Base-by-base conservation (phyloP, 1,139 yeast genomes). In the Suhomyces maxii region DNA sequence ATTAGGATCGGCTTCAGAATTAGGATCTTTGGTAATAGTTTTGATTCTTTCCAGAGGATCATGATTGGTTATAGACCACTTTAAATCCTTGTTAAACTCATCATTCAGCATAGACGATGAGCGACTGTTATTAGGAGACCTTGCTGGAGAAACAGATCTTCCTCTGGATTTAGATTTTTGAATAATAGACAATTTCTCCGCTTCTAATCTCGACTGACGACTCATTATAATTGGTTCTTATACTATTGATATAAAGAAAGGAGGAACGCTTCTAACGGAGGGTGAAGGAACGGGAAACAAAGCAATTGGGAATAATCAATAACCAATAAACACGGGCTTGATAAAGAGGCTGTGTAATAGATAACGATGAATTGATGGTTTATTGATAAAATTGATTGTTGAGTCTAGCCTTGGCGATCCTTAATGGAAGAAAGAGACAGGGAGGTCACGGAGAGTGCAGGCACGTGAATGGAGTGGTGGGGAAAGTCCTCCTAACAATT, bases 1-100 rank as follows among this genome's bases (percentile, higher is more conserved):
- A 7, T 54, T 60, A 34, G 57, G 61, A 14, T 53, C 61, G 28
- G 52, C 58, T 3, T 56, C 60, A 9, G 54, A 58, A n/a, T 53
- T 37, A 14, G 51, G 54, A 36, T 53, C 52, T 18, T 55, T 57
- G 37, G 43, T 30, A 12, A 36, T 40, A 35, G 45, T 39, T 18
- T 37, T 13, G 23, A 50, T 42, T 49, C 88, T 63, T 48, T 80
- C 84, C 60, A 80, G 81, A 0, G 89, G 89, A 53, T 83, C 87
- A 49, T 73, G 79, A 52, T 71, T 73, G 45, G 74, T 70, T 40
- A 75, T 73, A 7, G 77, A 70, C 79, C 79, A 75, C 51, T 77
- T 77, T 46, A 76, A 60, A 23, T 74, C 79, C 36, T 65, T 67
- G 47, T 64, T 62, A 48, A 57, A 63, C 33, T 70, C 77, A 44